Evolutionary conservation across 352 stramenopile species (phyloP).

Genomic region (Phytophthora europaea): DNA sequence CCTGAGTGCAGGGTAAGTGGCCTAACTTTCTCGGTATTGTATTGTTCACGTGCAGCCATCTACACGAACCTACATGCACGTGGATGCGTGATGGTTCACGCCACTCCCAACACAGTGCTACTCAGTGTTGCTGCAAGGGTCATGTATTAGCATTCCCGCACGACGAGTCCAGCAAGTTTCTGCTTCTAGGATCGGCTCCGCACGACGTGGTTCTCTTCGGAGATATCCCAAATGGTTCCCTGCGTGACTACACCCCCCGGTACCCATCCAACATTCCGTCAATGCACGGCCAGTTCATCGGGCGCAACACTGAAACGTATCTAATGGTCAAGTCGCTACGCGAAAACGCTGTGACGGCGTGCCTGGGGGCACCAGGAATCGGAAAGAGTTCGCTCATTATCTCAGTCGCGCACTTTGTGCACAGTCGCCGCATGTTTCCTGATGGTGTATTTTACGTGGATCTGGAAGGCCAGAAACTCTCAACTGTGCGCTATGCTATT

Average conservation of each 20-base stretch:
- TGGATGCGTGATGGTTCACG: conserved; percentile 74
- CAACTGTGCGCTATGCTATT: conserved; percentile 84
- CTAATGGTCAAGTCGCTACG: conserved; percentile 79
- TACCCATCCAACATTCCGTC: conserved; percentile 81
- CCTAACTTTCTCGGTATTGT: not conserved
- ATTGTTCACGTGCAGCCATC: conserved; percentile 49
- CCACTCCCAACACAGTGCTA: conserved; percentile 74
- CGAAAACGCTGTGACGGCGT: conserved; percentile 81
- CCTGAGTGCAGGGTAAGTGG: not conserved
- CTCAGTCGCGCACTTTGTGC: conserved; percentile 82
- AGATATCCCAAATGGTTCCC: conserved; percentile 65
- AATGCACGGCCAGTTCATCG: conserved; percentile 89
- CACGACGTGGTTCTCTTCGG: conserved; percentile 84
- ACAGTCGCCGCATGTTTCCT: conserved; percentile 81
- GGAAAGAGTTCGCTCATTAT: conserved; percentile 88
- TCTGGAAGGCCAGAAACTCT: conserved; percentile 83
- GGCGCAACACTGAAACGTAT: conserved; percentile 83
- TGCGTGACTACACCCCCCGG: conserved; percentile 73
- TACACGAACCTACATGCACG: conserved; percentile 75
- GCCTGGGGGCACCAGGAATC: conserved; percentile 78
- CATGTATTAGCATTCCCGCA: conserved; percentile 74
- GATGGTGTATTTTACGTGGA: conserved; percentile 89
- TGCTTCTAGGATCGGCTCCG: conserved; percentile 59
- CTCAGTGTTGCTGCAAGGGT: conserved; percentile 83
- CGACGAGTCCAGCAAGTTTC: conserved; percentile 87